phyloP scores from a whole-genome alignment of 139 green algal species.

The Haematococcus sp. region DNA sequence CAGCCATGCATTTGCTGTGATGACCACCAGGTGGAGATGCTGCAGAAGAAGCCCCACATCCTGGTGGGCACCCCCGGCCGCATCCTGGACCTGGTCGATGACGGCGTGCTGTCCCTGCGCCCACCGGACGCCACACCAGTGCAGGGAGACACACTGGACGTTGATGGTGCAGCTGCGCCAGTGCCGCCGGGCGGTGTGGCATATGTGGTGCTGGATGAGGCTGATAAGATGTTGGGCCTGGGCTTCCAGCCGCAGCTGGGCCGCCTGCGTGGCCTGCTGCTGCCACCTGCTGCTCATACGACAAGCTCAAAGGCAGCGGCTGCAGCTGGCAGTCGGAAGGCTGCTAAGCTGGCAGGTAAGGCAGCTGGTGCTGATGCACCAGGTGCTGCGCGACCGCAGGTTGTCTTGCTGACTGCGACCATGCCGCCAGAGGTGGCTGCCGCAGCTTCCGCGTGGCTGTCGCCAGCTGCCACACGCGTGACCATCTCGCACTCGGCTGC shows the following conservation, averaged over 20 bases:
- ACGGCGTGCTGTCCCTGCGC: constrained; percentile 43
- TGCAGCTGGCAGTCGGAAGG: not conserved
- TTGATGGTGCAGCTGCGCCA: not conserved
- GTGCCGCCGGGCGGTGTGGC: constrained; percentile 3
- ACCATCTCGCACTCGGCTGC: constrained; percentile 16
- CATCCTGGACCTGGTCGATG: constrained; percentile 76
- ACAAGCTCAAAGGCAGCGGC: not conserved
- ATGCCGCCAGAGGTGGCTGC: constrained; percentile 53
- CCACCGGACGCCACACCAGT: not conserved
- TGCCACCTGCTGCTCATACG: constrained; percentile 8
- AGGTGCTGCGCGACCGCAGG: constrained; percentile 40
- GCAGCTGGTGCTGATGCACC: not conserved
- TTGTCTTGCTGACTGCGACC: constrained; percentile 84
- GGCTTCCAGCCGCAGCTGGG: constrained; percentile 79
- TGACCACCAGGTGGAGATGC: constrained; percentile 33
- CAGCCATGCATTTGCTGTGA: not conserved
- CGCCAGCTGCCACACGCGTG: constrained; percentile 11
- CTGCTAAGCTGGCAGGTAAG: constrained; percentile 6
- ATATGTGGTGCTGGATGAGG: constrained; percentile 82
- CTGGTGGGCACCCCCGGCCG: constrained; percentile 83
- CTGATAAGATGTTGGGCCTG: constrained; percentile 85
- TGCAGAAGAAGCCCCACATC: constrained; percentile 51
- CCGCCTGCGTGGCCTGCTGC: constrained; percentile 49
- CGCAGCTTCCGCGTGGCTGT: constrained; percentile 59
- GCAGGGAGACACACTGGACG: not conserved